Percentiles rank a stretch among this genome's conserved stretches.
Evolutionary conservation across 257 asterid genomes (phyloP).

Genomic region (Nicotiana attenuata): DNA sequence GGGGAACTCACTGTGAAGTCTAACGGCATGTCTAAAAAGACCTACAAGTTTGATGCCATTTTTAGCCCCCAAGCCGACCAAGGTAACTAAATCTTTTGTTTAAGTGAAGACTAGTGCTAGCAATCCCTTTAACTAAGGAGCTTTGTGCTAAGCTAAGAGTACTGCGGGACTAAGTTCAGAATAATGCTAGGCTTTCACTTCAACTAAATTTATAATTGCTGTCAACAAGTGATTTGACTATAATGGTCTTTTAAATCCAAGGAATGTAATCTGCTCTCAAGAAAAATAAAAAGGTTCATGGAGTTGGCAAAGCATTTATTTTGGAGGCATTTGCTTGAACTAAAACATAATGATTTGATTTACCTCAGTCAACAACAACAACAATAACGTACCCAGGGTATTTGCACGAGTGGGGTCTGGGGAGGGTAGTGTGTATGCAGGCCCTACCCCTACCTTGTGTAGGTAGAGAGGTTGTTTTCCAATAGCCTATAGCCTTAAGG

Average conservation of each 20-base stretch:
- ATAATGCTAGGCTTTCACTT: background rate
- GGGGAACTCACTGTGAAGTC: constrained; percentile 74
- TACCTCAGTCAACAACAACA: too few species aligned
- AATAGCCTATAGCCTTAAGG: too few species aligned
- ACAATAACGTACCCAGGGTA: too few species aligned
- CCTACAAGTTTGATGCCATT: constrained; percentile 73
- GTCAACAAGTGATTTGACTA: background rate
- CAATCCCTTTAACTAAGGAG: background rate
- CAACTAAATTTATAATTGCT: background rate
- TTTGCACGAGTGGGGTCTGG: too few species aligned
- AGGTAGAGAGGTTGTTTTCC: too few species aligned
- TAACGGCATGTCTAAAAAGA: constrained; percentile 57
- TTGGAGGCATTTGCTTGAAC: background rate
- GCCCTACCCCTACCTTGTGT: too few species aligned
- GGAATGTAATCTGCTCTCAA: background rate
- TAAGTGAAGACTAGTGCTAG: background rate
- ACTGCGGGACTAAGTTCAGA: background rate
- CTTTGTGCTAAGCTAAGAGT: background rate
- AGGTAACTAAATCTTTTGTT: constrained; percentile 33
- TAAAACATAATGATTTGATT: too few species aligned
- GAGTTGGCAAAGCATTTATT: too few species aligned
- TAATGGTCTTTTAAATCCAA: background rate
- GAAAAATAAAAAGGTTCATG: background rate
- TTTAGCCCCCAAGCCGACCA: constrained; percentile 81
- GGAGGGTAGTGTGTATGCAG: too few species aligned